These are phyloP conservation scores for Fusarium chuoi DNA, from an alignment of 2,329 filamentous ascomycete species.

Conservation along the genomic window DNA sequence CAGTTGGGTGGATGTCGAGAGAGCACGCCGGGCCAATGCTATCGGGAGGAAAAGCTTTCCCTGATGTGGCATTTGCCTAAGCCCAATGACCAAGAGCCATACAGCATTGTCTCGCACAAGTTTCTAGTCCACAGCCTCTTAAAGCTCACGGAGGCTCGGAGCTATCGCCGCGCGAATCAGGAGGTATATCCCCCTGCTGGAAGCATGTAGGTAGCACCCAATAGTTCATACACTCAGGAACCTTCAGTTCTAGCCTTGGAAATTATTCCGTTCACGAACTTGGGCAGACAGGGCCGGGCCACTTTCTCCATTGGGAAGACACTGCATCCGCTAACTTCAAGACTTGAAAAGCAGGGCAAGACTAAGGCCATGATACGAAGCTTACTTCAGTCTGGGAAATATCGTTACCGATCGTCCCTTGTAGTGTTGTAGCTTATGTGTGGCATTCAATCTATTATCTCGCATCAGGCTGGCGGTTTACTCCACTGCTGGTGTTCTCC, in stretches of 20 bases:
- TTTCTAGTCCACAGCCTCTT: background rate
- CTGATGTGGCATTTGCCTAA: accelerated
- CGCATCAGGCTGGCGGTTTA: background rate
- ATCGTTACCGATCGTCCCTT: accelerated
- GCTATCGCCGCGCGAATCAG: background rate
- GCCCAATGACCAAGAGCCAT: background rate
- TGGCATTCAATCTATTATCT: background rate
- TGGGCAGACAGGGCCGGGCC: accelerated
- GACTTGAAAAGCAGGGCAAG: accelerated
- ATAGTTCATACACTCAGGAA: too few relatives aligned
- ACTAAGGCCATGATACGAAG: accelerated
- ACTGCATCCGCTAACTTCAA: background rate
- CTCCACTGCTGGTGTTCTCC: too few relatives aligned
- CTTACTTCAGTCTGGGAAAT: too few relatives aligned
- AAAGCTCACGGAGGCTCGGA: background rate
- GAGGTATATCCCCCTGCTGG: accelerated
- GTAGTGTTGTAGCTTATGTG: too few relatives aligned
- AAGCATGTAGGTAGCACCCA: background rate
- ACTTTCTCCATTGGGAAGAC: background rate
- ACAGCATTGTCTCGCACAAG: background rate
- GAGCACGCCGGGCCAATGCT: background rate
- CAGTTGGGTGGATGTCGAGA: background rate
- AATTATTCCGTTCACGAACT: accelerated
- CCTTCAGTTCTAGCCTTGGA: too few relatives aligned
- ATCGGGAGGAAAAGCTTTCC: too few relatives aligned